A percentile compares a stretch with the other conserved stretches of the same genome.
These are phyloP conservation scores for Lactarius hengduanensis DNA, from an alignment of 768 basidiomycete genomes.

Conservation along the genomic window DNA sequence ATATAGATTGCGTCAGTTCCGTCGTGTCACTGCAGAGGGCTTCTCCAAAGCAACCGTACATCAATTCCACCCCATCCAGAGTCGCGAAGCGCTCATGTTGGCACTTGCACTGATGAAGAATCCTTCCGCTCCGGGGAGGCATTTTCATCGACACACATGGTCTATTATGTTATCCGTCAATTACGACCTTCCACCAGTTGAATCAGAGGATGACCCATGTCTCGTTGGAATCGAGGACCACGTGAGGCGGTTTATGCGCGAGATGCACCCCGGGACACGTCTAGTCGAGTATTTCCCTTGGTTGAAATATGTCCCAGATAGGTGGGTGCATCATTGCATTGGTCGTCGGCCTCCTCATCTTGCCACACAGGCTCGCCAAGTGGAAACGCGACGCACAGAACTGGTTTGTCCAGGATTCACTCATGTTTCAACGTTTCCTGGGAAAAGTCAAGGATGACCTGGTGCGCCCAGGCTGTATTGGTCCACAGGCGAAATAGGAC, in stretches of 20 bases:
- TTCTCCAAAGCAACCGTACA: neutral
- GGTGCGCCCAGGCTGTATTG: neutral
- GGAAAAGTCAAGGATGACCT: conserved; percentile 2
- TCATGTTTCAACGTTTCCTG: conserved; percentile 18
- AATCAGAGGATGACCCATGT: neutral
- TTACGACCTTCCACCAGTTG: neutral
- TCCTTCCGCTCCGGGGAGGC: neutral
- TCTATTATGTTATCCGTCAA: conserved; percentile 3
- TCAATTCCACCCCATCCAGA: neutral
- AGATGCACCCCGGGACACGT: neutral
- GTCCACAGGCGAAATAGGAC: neutral
- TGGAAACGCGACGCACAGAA: conserved; percentile 20
- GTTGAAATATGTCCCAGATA: neutral
- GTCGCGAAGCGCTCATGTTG: neutral
- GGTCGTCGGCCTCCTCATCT: neutral
- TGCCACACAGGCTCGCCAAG: conserved; percentile 3
- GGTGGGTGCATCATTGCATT: neutral
- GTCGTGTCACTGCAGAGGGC: neutral
- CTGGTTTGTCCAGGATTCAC: conserved; percentile 16
- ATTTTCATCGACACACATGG: neutral
- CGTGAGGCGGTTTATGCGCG: neutral
- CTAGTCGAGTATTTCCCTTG: neutral
- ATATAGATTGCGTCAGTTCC: neutral
- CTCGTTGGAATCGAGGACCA: neutral
- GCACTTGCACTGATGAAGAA: neutral